These are phyloP conservation scores for Eleusine coracana DNA, from an alignment of 176 grass and related monocot genomes.

Conservation along the genomic window DNA sequence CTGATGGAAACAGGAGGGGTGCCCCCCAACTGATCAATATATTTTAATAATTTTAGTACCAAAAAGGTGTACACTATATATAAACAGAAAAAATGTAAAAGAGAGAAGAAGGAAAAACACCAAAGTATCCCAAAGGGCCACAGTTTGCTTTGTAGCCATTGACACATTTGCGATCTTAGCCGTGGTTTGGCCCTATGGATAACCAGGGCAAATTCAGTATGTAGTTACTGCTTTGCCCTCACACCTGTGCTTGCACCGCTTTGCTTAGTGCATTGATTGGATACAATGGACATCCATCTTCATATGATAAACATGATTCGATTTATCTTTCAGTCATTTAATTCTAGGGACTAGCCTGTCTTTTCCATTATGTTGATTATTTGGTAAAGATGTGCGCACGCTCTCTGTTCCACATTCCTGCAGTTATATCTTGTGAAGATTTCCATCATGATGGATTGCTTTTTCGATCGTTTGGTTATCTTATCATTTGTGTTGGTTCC, in stretches of 20 bases:
- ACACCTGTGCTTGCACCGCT: conserved; percentile 1
- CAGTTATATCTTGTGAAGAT: conserved; percentile 24
- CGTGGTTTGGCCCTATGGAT: too few species aligned
- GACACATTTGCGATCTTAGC: too few species aligned
- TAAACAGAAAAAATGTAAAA: too few species aligned
- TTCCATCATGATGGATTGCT: conserved; percentile 16
- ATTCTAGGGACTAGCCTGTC: neutral
- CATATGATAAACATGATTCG: neutral
- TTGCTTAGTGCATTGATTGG: conserved; percentile 23
- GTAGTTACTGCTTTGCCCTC: neutral
- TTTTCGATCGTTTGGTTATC: conserved; percentile 14
- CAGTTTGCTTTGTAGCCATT: too few species aligned
- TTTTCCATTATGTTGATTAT: neutral
- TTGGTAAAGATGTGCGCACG: neutral
- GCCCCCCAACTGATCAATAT: too few species aligned
- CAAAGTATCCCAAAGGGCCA: too few species aligned
- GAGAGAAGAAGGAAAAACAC: too few species aligned
- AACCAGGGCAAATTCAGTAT: too few species aligned
- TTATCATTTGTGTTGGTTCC: conserved; percentile 23
- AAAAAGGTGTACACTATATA: too few species aligned
- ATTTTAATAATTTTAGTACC: too few species aligned
- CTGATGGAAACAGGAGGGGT: too few species aligned
- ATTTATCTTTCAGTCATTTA: neutral
- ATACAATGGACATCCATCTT: conserved; percentile 15
- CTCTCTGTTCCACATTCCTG: conserved; percentile 1